Evolutionary conservation across 257 asterid genomes (phyloP), one percentile per base, ranked within the genome.

Genomic region (Jasminum sambac): DNA sequence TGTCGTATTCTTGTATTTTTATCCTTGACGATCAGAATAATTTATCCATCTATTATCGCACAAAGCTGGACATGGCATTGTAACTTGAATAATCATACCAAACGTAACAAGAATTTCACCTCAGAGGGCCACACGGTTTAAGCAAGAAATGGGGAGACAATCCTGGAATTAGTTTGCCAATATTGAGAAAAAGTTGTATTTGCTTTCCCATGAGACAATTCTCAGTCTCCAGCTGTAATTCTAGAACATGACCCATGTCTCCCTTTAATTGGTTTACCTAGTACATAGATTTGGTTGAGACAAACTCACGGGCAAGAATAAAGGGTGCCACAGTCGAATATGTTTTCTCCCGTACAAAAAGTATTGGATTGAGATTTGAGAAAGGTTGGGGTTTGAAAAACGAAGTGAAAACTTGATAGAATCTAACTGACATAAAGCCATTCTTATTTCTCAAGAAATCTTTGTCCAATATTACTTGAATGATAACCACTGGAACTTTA

Each of bases 81-180:
- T 30, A 30, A 30, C 36, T 30, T 30, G 4, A 30, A 30, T 30
- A 1, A 30, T 30, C 36, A 30, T 30, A 30, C 36, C 36, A 30
- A 16, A 9, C 48, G 2, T 0, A 6, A 50, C 13, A 17, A 50
- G 24, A 50, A 50, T 50, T 17, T 50, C 5, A 0, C 24, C 6
- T 19, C 25, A 50, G n/a, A 6, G 59, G 59, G 24, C 59, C 24
- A 50, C 59, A 50, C 59, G 24, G 59, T 50, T 50, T 50, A 50
- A 50, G 12, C 25, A 9, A 50, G 59, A 50, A 50, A 50, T 17
- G n/a, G 24, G 24, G 0, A 17, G 25, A 17, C 25, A 50, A 7
- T 50, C 59, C n/a, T 50, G 59, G 19, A 48, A 50, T 48, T 50
- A 50, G 59, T 50, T 46, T 50, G 24, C 25, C 19, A 50, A 46